Base-by-base conservation (phyloP, 306 rosid genomes). In the Glycine latifolia region DNA sequence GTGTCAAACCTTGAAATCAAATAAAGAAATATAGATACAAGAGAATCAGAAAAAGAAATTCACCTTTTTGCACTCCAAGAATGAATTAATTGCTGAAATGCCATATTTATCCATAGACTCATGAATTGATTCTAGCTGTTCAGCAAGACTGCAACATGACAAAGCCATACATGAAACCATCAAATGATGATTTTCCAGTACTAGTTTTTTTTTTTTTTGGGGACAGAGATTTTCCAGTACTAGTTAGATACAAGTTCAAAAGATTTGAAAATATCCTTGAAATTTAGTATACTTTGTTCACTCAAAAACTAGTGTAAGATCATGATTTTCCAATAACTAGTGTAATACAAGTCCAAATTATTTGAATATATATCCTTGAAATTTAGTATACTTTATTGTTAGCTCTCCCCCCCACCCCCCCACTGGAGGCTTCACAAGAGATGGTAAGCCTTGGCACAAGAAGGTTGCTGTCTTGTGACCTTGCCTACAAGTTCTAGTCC, bases 51-150 rank as follows among this genome's bases (percentile, higher is more conserved):
- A 31, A 55, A 47, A 41, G 80, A 69, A 67, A 54, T 53, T 43
- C 71, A 93, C 99, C 98, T 85, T 87, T 90, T 91, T 93, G 87
- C 92, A 87, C 78, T 93, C 98, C 85, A 95, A 82, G 87, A 95
- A 95, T 53, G 71, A 75, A 12, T 82, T 60, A 75, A 95, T 91
- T 71, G 98, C 87, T 71, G 91, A 83, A 71, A 73, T 77, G 69
- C 88, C 96, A 76, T 67, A 37, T 67, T 87, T 89, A 83, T 92
- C 96, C 83, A 95, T 44, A 47, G 99, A 91, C 68, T 87, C 88
- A 33, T 56, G 76, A 79, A 95, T 89, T 71, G 98, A 91, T 85
- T 91, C 94, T 79, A 95, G 93, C 89, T 93, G 98, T 87, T 95
- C 98, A 3, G 97, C 80, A 70, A 95, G 98, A 85, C 99, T 95